Conservation (phyloP, 2,329 filamentous ascomycete species). For the Aspergillus jensenii region DNA sequence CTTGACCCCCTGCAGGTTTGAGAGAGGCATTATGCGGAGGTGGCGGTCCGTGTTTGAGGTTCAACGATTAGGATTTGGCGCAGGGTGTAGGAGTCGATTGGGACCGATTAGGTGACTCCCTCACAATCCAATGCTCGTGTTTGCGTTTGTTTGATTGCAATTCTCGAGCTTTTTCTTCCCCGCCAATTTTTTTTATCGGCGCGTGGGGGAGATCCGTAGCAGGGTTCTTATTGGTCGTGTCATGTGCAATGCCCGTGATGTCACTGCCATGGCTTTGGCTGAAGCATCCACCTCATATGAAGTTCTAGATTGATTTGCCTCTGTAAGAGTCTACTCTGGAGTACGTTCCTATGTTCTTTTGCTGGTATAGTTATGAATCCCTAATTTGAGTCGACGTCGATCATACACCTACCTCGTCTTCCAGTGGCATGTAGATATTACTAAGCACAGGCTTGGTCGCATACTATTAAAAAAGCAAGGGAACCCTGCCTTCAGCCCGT, state of each 20-base stretch:
- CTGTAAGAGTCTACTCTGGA: neutral
- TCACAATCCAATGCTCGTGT: neutral
- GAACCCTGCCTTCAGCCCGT: neutral
- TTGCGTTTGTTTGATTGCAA: neutral
- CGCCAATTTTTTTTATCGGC: conserved; percentile 24
- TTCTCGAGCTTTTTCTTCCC: conserved; percentile 18
- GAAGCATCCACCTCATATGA: neutral
- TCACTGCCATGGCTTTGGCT: neutral
- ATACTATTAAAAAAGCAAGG: neutral
- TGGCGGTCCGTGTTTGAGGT: neutral
- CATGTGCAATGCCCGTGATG: conserved; percentile 9
- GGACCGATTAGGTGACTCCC: neutral
- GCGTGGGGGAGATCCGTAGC: conserved; percentile 13
- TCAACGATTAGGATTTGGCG: neutral
- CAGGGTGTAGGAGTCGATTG: neutral
- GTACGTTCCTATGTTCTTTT: neutral
- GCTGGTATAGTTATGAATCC: neutral
- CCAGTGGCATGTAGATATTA: neutral
- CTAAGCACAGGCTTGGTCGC: neutral
- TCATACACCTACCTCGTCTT: neutral
- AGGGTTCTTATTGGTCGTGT: conserved; percentile 13
- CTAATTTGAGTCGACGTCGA: too few species aligned
- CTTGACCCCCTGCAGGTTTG: conserved; percentile 41
- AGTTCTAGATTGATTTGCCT: neutral
- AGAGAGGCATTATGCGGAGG: conserved; percentile 29